Conservation (phyloP, 2,329 filamentous ascomycete genomes). For the Bipolaris oryzae region DNA sequence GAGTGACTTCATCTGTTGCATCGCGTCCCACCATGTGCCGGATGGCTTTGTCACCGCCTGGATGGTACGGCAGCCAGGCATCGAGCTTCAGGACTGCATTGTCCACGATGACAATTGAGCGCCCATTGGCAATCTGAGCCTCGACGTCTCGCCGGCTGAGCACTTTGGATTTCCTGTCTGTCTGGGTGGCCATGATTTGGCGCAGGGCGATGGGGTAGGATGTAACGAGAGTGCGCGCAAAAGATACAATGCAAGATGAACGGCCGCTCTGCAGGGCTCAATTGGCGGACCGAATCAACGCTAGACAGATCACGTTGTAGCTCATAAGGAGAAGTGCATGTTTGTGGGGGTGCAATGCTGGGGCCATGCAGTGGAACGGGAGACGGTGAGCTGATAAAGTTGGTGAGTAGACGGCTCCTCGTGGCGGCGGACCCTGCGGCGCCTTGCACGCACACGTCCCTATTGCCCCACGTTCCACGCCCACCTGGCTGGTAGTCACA, state of each 20-base stretch:
- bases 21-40: slow-evolving; percentile 91
- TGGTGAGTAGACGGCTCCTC: slow-evolving; percentile 3
- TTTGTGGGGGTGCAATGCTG: background rate
- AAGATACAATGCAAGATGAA: background rate
- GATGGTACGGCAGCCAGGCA: slow-evolving; percentile 86
- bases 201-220: slow-evolving; percentile 13
- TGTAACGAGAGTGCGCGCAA: slow-evolving; percentile 12
- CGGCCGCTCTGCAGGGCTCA: background rate
- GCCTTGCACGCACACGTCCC: background rate
- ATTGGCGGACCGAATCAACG: background rate
- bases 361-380: slow-evolving; percentile 15
- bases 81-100: slow-evolving; percentile 84
- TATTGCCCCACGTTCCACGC: slow-evolving; percentile 16
- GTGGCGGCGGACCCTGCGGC: slow-evolving; percentile 12
- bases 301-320: slow-evolving; percentile 11
- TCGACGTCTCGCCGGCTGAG: slow-evolving; percentile 73
- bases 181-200: slow-evolving; percentile 36
- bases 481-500: slow-evolving; percentile 4
- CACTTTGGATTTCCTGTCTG: slow-evolving; percentile 54
- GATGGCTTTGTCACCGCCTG: slow-evolving; percentile 89
- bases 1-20: slow-evolving; percentile 92
- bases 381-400: slow-evolving; percentile 26
- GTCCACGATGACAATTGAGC: slow-evolving; percentile 80
- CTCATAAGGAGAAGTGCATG: background rate
- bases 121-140: slow-evolving; percentile 80